Conservation (phyloP, 441 rosid species). For the Biscutella laevigata region DNA sequence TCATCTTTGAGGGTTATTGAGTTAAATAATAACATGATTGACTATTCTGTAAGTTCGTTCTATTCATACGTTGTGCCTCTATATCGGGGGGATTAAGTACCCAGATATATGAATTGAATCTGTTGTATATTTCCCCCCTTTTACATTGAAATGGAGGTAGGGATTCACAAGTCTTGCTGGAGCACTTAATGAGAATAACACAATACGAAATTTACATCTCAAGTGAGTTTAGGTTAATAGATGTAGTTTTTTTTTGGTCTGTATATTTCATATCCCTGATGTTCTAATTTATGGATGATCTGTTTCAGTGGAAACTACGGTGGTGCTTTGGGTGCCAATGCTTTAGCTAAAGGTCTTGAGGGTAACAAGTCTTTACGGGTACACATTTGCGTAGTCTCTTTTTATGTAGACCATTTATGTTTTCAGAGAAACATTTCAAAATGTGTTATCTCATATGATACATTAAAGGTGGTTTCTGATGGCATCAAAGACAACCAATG, state of each 20-base stretch:
- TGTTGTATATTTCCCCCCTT: slow-evolving; percentile 13
- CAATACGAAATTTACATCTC: slow-evolving; percentile 64
- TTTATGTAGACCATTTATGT: not conserved
- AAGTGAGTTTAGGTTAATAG: slow-evolving; percentile 47
- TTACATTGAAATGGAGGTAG: slow-evolving; percentile 50
- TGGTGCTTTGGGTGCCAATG: slow-evolving; percentile 93
- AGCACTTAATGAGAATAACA: slow-evolving; percentile 61
- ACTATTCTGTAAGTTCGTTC: slow-evolving; percentile 66
- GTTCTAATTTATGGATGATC: slow-evolving; percentile 13
- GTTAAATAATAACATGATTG: slow-evolving; percentile 85
- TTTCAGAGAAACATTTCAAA: not conserved
- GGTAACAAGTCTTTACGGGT: slow-evolving; percentile 83
- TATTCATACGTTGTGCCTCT: slow-evolving; percentile 11
- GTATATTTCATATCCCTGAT: slow-evolving; percentile 21
- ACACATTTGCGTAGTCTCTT: slow-evolving; percentile 16
- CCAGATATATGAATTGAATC: slow-evolving; percentile 20
- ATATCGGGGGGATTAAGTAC: slow-evolving; percentile 6
- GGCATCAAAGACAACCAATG: not conserved
- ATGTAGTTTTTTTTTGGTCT: not conserved
- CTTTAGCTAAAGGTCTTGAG: slow-evolving; percentile 87
- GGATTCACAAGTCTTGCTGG: slow-evolving; percentile 93
- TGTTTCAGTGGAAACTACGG: slow-evolving; percentile 80
- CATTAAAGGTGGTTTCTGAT: not conserved
- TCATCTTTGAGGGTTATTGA: slow-evolving; percentile 66
- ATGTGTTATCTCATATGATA: not conserved